Evolutionary conservation across 1,284 basidiomycete species (phyloP).

Genomic region (Ustilago trichophora): DNA sequence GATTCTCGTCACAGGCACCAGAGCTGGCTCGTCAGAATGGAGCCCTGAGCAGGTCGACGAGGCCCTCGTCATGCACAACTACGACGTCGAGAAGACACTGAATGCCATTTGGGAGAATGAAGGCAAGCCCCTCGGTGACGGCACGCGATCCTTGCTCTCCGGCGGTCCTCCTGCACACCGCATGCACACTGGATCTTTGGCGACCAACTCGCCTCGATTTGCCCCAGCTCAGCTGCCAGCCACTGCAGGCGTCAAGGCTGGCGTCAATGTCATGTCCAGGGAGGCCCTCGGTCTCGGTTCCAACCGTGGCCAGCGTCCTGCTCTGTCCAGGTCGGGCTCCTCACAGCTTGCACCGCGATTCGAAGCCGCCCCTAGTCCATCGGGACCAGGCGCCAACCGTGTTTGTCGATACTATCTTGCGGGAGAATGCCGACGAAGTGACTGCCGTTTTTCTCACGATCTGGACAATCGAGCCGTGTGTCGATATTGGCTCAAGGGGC

Average conservation of each 20-base stretch:
- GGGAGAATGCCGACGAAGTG: conserved; percentile 91
- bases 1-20: conserved; percentile 73
- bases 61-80: conserved; percentile 83
- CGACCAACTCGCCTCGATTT: conserved; percentile 19
- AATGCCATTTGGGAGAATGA: conserved; percentile 80
- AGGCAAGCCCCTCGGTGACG: conserved; percentile 48
- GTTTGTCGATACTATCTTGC: conserved; percentile 96
- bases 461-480: conserved; percentile 75
- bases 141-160: conserved; percentile 26
- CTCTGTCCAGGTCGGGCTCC: conserved; percentile 20
- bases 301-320: conserved; percentile 18
- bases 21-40: conserved; percentile 52
- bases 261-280: conserved; percentile 51
- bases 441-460: conserved; percentile 83
- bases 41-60: conserved; percentile 91
- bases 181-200: background rate
- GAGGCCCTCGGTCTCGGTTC: conserved; percentile 39
- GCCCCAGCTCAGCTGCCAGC: conserved; percentile 20
- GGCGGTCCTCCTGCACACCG: conserved; percentile 12
- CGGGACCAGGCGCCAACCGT: conserved; percentile 43
- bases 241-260: conserved; percentile 42
- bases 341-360: conserved; percentile 19
- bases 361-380: conserved; percentile 5
- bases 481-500: conserved; percentile 96
- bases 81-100: conserved; percentile 95